Base-by-base conservation (phyloP, 1,139 yeast species). In the Wickerhamomyces sp. region DNA sequence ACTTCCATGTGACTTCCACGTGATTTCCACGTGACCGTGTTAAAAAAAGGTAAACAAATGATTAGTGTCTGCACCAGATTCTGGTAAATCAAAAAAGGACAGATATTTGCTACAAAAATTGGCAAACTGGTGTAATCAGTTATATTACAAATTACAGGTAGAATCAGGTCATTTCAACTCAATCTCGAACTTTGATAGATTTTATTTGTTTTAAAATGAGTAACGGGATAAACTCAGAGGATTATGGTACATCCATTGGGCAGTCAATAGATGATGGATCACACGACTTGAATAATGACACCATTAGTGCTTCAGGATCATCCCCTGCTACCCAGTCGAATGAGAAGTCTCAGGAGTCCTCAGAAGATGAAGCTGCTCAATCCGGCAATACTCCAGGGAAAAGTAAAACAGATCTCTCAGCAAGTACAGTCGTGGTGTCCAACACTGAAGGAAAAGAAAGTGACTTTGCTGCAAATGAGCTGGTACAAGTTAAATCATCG, bases 371-470 rank as follows among this genome's bases (percentile, higher is more conserved):
- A n/a, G n/a, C n/a, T n/a, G n/a, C n/a, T n/a, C n/a, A n/a, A n/a
- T n/a, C n/a, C n/a, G n/a, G n/a, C n/a, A n/a, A n/a, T n/a, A 7
- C 78, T 51, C 83, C 78, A 48, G 63, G 64, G 13, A 65, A 68
- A 33, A 85, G 84, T 2, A 65, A 70, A 39, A 64, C 7, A 3
- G 32, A 30, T 19, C 24, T 30, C 3, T 30, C 32, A 19, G n/a
- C n/a, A n/a, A 30, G 32, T 12, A 30, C 32, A 12, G 32, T 30
- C 5, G 19, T 30, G 10, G 32, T 30, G 5, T 16, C 19, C 7
- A 16, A 10, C 8, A 25, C 12, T 13, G 24, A 7, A 3, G 12
- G 8, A 13, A 30, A 20, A 17, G 32, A 30, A 14, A 40, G 36
- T n/a, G 27, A 31, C 19, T 37, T 42, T 18, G 19, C 45, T 18